Percentiles rank a stretch among this genome's conserved stretches.
phyloP scores from a whole-genome alignment of 768 basidiomycete genomes.

The Auriscalpium vulgare region DNA sequence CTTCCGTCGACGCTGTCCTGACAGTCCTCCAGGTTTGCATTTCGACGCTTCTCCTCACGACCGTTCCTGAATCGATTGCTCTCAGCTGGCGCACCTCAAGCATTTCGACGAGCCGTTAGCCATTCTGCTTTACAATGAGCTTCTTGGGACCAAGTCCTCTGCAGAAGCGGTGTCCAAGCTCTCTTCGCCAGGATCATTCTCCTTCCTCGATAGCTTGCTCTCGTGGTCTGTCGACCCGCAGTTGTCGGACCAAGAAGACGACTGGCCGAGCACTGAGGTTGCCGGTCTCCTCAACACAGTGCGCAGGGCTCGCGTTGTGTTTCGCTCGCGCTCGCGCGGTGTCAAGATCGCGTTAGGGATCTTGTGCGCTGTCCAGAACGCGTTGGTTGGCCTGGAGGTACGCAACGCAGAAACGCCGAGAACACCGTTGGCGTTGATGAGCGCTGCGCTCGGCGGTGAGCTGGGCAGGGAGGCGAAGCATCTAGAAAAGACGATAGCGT shows the following conservation, averaged over 20 bases:
- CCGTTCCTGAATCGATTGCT: not conserved
- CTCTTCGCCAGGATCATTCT: conserved; percentile 15
- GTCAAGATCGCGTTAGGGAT: conserved; percentile 43
- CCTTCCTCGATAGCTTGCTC: conserved; percentile 27
- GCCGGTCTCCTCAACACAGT: conserved; percentile 27
- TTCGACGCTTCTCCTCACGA: not conserved
- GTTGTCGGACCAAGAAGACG: not conserved
- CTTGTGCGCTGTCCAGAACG: conserved; percentile 34
- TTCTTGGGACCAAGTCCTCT: conserved; percentile 2
- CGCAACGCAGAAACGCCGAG: conserved; percentile 19
- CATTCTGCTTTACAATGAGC: conserved; percentile 28
- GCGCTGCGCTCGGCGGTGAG: conserved; percentile 36
- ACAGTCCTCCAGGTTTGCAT: conserved; percentile 52
- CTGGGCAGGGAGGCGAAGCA: conserved; percentile 35
- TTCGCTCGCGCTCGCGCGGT: conserved; percentile 24
- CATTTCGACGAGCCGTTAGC: conserved; percentile 63
- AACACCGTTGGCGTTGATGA: conserved; percentile 32
- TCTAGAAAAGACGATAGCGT: conserved; percentile 44
- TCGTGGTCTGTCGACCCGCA: conserved; percentile 13
- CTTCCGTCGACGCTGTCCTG: conserved; percentile 48
- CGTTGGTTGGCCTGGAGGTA: conserved; percentile 37
- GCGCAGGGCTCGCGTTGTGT: conserved; percentile 29
- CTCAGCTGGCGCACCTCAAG: conserved; percentile 56
- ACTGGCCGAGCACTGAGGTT: conserved; percentile 23
- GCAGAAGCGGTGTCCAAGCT: conserved; percentile 6